Percentiles rank a stretch among this genome's conserved stretches.
These are phyloP conservation scores for Colletotrichum noveboracense DNA, from an alignment of 2,329 filamentous ascomycete genomes.

Conservation along the genomic window DNA sequence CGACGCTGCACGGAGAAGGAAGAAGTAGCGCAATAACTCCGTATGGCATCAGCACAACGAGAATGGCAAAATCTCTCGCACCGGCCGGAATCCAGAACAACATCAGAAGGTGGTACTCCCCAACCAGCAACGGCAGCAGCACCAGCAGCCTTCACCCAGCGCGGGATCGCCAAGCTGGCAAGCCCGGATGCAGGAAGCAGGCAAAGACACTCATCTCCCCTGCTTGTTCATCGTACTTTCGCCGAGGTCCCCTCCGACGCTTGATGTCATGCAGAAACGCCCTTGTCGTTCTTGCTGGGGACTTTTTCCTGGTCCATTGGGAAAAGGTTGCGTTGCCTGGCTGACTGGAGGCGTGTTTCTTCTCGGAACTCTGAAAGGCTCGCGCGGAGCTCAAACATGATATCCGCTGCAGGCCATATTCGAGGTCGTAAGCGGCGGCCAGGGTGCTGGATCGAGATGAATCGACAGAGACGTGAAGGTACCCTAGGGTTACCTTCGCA, in stretches of 20 bases:
- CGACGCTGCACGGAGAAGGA: conserved; percentile 8
- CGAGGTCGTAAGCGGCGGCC: conserved; percentile 4
- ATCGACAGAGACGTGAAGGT: background rate
- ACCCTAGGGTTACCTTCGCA: conserved; percentile 9
- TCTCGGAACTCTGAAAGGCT: background rate
- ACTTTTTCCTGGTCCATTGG: background rate
- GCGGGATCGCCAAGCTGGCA: conserved; percentile 17
- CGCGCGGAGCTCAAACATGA: conserved; percentile 6
- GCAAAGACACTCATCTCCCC: conserved; percentile 20
- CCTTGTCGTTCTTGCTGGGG: background rate
- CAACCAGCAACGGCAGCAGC: background rate
- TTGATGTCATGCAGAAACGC: conserved; percentile 17
- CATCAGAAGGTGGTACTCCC: background rate
- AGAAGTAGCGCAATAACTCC: conserved; percentile 11
- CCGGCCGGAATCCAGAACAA: conserved; percentile 1
- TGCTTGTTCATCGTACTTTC: conserved; percentile 1
- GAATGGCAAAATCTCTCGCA: conserved; percentile 13
- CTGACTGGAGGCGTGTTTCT: background rate
- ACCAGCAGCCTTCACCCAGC: background rate
- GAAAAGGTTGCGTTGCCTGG: background rate
- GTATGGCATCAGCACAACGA: conserved; percentile 16
- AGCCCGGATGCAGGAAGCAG: conserved; percentile 20
- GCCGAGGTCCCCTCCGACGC: conserved; percentile 9
- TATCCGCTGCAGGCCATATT: conserved; percentile 5
- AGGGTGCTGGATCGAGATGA: conserved; percentile 16